Conservation (phyloP, 768 basidiomycete genomes). For the Pisolithus sp. region DNA sequence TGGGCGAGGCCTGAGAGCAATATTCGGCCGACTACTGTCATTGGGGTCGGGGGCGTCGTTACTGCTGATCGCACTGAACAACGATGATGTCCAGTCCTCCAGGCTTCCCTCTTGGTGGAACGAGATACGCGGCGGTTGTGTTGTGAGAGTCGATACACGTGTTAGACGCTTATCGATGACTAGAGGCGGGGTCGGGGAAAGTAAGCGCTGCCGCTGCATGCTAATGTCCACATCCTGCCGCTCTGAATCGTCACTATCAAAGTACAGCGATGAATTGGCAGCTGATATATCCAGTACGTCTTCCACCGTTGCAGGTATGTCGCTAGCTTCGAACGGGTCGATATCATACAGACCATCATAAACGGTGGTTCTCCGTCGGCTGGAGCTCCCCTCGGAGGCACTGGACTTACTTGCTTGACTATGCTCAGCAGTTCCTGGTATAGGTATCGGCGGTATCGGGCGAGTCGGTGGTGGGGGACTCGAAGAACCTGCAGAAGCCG, state of each 20-base stretch:
- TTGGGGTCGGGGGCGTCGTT: not conserved
- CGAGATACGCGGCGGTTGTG: conserved; percentile 47
- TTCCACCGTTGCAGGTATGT: conserved; percentile 21
- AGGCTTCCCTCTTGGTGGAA: conserved; percentile 45
- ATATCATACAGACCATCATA: not conserved
- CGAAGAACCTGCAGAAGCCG: not conserved
- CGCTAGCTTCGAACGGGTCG: not conserved
- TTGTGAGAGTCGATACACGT: conserved; percentile 9
- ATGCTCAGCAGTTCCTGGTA: conserved; percentile 1
- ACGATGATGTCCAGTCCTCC: conserved; percentile 47
- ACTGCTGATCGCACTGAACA: conserved; percentile 46
- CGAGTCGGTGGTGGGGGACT: conserved; percentile 10
- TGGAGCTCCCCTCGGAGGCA: not conserved
- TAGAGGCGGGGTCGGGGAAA: conserved; percentile 26
- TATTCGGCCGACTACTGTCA: not conserved
- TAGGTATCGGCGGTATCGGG: conserved; percentile 15
- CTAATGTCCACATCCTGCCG: conserved; percentile 2
- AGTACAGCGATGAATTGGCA: conserved; percentile 13
- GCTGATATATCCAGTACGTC: conserved; percentile 23
- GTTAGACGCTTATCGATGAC: conserved; percentile 22
- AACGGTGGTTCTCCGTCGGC: not conserved
- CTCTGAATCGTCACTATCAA: conserved; percentile 4
- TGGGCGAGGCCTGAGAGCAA: conserved; percentile 12
- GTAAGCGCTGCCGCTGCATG: conserved; percentile 3
- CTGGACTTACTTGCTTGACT: conserved; percentile 1